Percentiles rank a stretch among this genome's conserved stretches.
These are phyloP conservation scores for Tulasnella sp. DNA, from an alignment of 768 basidiomycete genomes.

Conservation along the genomic window DNA sequence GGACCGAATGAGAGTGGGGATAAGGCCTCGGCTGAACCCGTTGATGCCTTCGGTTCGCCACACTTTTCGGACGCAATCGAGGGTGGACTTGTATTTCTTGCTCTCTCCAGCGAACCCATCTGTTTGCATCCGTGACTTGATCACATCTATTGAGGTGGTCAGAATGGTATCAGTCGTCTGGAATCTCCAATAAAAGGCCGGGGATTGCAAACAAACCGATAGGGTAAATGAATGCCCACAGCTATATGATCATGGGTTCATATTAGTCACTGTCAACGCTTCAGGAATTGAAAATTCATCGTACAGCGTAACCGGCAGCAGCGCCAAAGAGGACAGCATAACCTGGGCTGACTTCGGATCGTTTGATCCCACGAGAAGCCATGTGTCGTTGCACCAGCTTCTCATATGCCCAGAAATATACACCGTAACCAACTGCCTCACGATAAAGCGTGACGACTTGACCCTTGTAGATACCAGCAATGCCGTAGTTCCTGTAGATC, in stretches of 20 bases:
- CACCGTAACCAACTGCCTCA: slow-evolving; percentile 73
- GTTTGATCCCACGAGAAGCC: slow-evolving; percentile 51
- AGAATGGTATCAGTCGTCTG: slow-evolving; percentile 27
- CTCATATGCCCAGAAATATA: slow-evolving; percentile 90
- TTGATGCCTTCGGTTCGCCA: slow-evolving; percentile 75
- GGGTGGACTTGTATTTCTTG: slow-evolving; percentile 72
- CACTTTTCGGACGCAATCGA: slow-evolving; percentile 75
- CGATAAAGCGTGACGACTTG: slow-evolving; percentile 81
- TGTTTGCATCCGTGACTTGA: slow-evolving; percentile 94
- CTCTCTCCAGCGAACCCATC: slow-evolving; percentile 76
- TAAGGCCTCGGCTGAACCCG: slow-evolving; percentile 87
- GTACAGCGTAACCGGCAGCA: slow-evolving; percentile 81
- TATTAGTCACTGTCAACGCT: background rate
- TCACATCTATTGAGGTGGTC: slow-evolving; percentile 93
- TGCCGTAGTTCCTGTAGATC: slow-evolving; percentile 65
- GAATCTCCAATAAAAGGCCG: background rate
- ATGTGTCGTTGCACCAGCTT: slow-evolving; percentile 84
- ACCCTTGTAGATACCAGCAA: slow-evolving; percentile 86
- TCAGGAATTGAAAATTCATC: background rate
- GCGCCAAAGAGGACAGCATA: slow-evolving; percentile 85
- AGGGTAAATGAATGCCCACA: slow-evolving; percentile 15
- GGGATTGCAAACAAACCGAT: slow-evolving; percentile 19
- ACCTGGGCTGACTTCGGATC: slow-evolving; percentile 68
- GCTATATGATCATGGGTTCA: background rate
- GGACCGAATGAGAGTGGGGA: slow-evolving; percentile 84